These are phyloP conservation scores for Suillus americanus DNA, from an alignment of 768 basidiomycete genomes.

Conservation along the genomic window DNA sequence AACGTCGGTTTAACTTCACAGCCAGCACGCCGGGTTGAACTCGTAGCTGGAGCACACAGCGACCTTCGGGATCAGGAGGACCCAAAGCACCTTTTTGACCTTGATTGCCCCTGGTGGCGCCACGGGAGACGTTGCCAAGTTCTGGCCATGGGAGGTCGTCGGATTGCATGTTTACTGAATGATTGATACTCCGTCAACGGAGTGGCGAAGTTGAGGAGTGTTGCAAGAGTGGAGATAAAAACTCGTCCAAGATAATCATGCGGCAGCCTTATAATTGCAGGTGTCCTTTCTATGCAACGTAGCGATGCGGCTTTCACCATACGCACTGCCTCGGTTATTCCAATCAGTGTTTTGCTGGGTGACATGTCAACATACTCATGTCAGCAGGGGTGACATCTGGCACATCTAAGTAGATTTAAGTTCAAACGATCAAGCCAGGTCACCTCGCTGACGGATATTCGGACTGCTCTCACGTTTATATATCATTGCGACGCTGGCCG, in stretches of 20 bases:
- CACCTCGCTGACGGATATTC: slow-evolving; percentile 15
- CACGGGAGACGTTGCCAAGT: slow-evolving; percentile 80
- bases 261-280: slow-evolving; percentile 36
- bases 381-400: slow-evolving; percentile 31
- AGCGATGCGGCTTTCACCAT: slow-evolving; percentile 37
- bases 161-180: slow-evolving; percentile 36
- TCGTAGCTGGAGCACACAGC: slow-evolving; percentile 73
- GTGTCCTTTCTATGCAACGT: slow-evolving; percentile 24
- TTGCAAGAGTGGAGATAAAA: slow-evolving; percentile 37
- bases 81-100: slow-evolving; percentile 81
- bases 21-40: slow-evolving; percentile 83
- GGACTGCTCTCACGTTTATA: slow-evolving; percentile 32
- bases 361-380: slow-evolving; percentile 38
- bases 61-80: slow-evolving; percentile 71
- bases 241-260: slow-evolving; percentile 35
- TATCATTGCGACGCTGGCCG: slow-evolving; percentile 36
- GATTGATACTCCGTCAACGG: slow-evolving; percentile 4
- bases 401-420: slow-evolving; percentile 5
- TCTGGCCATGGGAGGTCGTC: slow-evolving; percentile 89
- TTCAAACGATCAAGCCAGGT: slow-evolving; percentile 7
- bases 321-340: slow-evolving; percentile 27
- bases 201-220: slow-evolving; percentile 20
- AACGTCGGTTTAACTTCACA: slow-evolving; percentile 69
- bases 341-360: slow-evolving; percentile 29
- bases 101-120: slow-evolving; percentile 83